A percentile compares a stretch with the other conserved stretches of the same genome.
Conservation (phyloP, 495 filamentous ascomycete species). For the Paragyromitra xinjiangensis region DNA sequence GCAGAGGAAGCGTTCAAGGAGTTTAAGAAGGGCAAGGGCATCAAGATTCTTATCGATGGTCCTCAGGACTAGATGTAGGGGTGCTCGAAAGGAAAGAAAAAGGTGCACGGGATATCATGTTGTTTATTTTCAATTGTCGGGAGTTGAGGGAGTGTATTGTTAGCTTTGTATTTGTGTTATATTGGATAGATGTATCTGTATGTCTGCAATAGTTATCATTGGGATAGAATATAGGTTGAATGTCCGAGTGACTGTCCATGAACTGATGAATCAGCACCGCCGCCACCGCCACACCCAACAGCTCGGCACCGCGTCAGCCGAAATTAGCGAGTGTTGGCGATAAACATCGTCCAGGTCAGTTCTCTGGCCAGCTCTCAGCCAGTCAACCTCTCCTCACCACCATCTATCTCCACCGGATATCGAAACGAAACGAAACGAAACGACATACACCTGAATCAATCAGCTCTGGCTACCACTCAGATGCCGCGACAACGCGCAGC, state of each 20-base stretch:
- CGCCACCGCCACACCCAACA: conserved; percentile 11
- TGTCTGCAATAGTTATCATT: background rate
- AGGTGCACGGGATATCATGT: background rate
- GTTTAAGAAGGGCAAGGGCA: conserved; percentile 77
- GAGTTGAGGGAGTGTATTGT: conserved; percentile 17
- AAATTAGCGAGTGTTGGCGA: background rate
- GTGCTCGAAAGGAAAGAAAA: background rate
- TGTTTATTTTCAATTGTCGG: background rate
- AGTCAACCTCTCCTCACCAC: background rate
- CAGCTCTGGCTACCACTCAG: conserved; percentile 3
- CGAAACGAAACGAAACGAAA: background rate
- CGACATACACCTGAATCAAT: background rate
- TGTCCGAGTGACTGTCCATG: conserved; percentile 15
- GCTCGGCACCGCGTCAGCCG: conserved; percentile 1
- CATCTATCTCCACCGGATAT: background rate
- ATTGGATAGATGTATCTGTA: background rate
- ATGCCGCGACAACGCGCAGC: conserved; percentile 57
- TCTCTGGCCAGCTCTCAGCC: background rate
- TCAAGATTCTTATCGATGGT: conserved; percentile 84
- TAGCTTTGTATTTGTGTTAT: conserved; percentile 6
- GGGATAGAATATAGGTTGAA: background rate
- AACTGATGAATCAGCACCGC: background rate
- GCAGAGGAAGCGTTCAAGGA: conserved; percentile 81
- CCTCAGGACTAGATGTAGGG: conserved; percentile 61
- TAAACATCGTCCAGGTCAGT: background rate